These are phyloP conservation scores for Cystofilobasidium capitatum DNA, from an alignment of 768 basidiomycete species.

Conservation along the genomic window DNA sequence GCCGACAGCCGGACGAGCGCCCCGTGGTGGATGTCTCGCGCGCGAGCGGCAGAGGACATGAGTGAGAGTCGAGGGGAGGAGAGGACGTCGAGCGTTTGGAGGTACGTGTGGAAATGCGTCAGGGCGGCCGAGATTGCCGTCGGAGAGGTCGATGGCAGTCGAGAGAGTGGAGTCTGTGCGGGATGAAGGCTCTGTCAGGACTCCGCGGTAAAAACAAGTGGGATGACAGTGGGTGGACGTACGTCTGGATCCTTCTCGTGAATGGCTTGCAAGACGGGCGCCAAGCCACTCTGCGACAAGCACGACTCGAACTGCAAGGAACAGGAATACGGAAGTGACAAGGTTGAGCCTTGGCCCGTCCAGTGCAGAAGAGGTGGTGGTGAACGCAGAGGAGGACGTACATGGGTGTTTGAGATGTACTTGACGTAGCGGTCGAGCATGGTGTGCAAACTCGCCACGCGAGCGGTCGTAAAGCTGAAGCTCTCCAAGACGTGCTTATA, in stretches of 20 bases:
- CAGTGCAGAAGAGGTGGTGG: background rate
- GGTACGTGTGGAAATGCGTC: slow-evolving; percentile 63
- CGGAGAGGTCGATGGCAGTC: slow-evolving; percentile 57
- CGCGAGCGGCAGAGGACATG: slow-evolving; percentile 58
- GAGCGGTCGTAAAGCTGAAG: slow-evolving; percentile 33
- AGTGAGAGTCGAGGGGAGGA: slow-evolving; percentile 69
- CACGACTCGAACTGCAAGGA: slow-evolving; percentile 39
- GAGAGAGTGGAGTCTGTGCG: slow-evolving; percentile 62
- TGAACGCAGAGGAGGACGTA: slow-evolving; percentile 35
- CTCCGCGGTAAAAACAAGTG: background rate
- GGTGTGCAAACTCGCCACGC: slow-evolving; percentile 51
- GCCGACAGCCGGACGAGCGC: slow-evolving; percentile 59
- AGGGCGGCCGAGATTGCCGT: slow-evolving; percentile 55
- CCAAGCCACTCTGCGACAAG: slow-evolving; percentile 43
- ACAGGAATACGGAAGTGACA: background rate
- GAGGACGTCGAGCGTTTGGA: slow-evolving; percentile 64
- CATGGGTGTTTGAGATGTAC: slow-evolving; percentile 70
- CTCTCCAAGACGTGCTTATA: slow-evolving; percentile 36
- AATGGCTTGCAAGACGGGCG: slow-evolving; percentile 40
- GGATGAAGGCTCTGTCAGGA: background rate
- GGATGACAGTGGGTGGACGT: slow-evolving; percentile 23
- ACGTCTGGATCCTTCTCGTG: slow-evolving; percentile 39
- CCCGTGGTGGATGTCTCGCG: slow-evolving; percentile 61
- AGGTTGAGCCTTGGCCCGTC: background rate
- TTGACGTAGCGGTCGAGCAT: slow-evolving; percentile 56